phyloP scores from a whole-genome alignment of 2,329 filamentous ascomycete species.

The Stemphylium vesicarium region DNA sequence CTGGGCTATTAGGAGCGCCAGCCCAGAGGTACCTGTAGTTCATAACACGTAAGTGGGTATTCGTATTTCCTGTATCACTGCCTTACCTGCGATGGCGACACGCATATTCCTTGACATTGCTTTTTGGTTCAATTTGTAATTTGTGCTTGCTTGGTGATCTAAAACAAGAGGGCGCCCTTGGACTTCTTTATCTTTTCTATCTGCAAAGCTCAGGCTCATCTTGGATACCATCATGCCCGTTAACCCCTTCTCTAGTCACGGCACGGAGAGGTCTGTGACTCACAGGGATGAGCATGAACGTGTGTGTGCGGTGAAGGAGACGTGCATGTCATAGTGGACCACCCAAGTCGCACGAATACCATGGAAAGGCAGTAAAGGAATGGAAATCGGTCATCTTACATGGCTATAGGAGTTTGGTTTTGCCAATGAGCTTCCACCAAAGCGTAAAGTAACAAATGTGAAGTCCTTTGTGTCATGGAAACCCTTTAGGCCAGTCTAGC shows the following conservation, averaged over 20 bases:
- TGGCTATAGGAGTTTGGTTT: conserved; percentile 6
- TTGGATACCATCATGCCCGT: conserved; percentile 9
- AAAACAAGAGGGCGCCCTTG: background rate
- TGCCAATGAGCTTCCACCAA: conserved; percentile 27
- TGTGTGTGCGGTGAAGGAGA: conserved; percentile 31
- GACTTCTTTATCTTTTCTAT: conserved; percentile 8
- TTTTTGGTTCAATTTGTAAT: conserved; percentile 11
- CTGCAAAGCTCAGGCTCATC: conserved; percentile 1
- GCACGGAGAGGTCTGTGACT: conserved; percentile 35
- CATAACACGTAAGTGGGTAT: background rate
- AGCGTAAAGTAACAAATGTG: conserved; percentile 15
- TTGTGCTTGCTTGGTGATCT: background rate
- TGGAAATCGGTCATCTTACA: conserved; percentile 11
- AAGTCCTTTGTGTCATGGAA: conserved; percentile 7
- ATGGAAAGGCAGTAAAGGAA: background rate
- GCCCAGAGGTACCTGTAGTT: conserved; percentile 60
- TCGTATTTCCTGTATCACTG: background rate
- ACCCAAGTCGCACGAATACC: conserved; percentile 2
- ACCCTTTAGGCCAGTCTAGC: conserved; percentile 15
- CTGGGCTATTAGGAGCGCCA: conserved; percentile 64
- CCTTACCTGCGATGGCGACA: conserved; percentile 61
- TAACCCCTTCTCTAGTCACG: conserved; percentile 20
- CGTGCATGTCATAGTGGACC: conserved; percentile 17
- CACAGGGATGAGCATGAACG: conserved; percentile 27
- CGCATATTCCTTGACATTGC: conserved; percentile 57